These are phyloP conservation scores for Leccinum uliginosum DNA, from an alignment of 768 basidiomycete species.

Conservation along the genomic window DNA sequence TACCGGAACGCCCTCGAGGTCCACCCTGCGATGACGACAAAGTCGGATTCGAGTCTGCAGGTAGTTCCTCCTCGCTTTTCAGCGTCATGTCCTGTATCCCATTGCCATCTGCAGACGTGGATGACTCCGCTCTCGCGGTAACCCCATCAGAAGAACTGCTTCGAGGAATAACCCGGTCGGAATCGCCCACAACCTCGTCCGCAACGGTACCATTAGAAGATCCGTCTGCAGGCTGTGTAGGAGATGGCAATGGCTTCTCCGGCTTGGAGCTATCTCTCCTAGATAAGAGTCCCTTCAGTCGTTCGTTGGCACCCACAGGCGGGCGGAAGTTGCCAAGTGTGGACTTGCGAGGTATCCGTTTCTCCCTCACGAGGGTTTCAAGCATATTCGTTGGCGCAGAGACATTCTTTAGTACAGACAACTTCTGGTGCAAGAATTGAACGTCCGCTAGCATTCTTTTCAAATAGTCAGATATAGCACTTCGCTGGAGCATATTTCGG, in stretches of 20 bases:
- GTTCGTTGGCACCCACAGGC: conserved; percentile 29
- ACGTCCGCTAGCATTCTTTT: conserved; percentile 77
- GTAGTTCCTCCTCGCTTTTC: conserved; percentile 3
- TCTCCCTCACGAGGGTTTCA: conserved; percentile 82
- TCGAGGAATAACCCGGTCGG: conserved; percentile 20
- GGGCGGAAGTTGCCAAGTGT: conserved; percentile 22
- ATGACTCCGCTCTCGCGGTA: conserved; percentile 6
- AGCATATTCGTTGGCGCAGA: conserved; percentile 72
- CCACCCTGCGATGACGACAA: conserved; percentile 3
- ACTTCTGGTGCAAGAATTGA: conserved; percentile 68
- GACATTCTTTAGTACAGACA: conserved; percentile 72
- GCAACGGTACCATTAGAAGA: conserved; percentile 10
- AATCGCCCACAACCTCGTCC: conserved; percentile 12
- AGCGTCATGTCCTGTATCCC: not conserved
- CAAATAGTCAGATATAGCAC: conserved; percentile 14
- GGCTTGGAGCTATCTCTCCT: conserved; percentile 22
- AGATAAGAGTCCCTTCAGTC: conserved; percentile 36
- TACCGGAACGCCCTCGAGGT: conserved; percentile 4
- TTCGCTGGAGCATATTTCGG: conserved; percentile 2
- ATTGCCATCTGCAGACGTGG: conserved; percentile 4
- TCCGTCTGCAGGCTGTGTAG: conserved; percentile 18
- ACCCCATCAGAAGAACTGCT: conserved; percentile 8
- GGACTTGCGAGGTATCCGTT: conserved; percentile 46
- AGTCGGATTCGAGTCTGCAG: conserved; percentile 10
- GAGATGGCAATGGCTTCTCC: conserved; percentile 29